phyloP scores from a whole-genome alignment of 306 rosid genomes.

The Astragalus glycyphyllos region DNA sequence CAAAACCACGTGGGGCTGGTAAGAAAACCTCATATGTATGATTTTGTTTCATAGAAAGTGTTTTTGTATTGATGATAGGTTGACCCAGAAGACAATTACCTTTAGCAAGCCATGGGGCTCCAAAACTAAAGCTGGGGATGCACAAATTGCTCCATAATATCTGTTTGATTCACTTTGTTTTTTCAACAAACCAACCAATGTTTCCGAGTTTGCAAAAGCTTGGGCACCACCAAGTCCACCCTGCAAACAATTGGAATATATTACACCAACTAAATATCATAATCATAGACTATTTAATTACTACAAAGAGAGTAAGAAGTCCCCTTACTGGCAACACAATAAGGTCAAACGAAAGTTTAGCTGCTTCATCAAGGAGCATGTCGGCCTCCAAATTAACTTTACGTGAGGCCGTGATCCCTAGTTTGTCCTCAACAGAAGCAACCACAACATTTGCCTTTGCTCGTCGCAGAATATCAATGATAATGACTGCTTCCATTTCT shows the following conservation, averaged over 20 bases:
- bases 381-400: constrained; percentile 87
- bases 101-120: constrained; percentile 92
- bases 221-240: constrained; percentile 98
- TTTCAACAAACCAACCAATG: constrained; percentile 71
- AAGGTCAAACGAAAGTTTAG: constrained; percentile 72
- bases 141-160: constrained; percentile 95
- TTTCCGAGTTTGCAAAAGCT: constrained; percentile 82
- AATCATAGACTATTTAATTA: constrained; percentile 5
- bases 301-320: background rate
- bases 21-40: background rate
- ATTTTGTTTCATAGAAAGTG: background rate
- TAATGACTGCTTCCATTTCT: constrained; percentile 94
- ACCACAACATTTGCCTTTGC: constrained; percentile 90
- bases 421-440: constrained; percentile 79
- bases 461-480: constrained; percentile 76
- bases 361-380: constrained; percentile 77
- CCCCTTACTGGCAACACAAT: constrained; percentile 83
- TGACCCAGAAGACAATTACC: constrained; percentile 53
- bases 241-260: constrained; percentile 49
- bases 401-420: constrained; percentile 76
- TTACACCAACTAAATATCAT: constrained; percentile 24
- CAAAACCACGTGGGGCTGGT: background rate
- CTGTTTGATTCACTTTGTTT: constrained; percentile 71
- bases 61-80: constrained; percentile 16
- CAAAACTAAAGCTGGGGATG: constrained; percentile 89